Base-by-base conservation (phyloP, 306 rosid genomes). In the Cajanus cajan region DNA sequence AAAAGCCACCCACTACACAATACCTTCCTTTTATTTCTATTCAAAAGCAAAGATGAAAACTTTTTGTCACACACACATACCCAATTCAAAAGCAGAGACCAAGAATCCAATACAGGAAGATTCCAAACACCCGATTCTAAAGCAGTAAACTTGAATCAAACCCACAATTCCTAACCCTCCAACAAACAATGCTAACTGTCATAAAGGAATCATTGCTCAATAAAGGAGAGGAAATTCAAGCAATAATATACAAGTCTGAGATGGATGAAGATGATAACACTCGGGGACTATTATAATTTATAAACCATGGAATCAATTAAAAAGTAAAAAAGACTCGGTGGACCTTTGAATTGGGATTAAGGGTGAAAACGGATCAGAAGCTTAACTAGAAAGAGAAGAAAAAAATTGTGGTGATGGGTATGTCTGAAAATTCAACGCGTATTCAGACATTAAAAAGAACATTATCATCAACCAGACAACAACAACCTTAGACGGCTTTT, bases 341-440 rank as follows among this genome's bases (percentile, higher is more conserved):
- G 83, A 69, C 73, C 76, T 59, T 87, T 28, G 82, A 62, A 74
- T 62, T 83, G 73, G 64, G 84, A 67, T 33, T 45, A 54, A 80
- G 76, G 77, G 61, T 41, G 64, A 50, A 48, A 44, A 73, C 19
- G 63, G 61, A 87, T 59, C 25, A 76, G 76, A 80, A 59, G 81
- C 22, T 82, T 63, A 48, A 50, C 25, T 16, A 22, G 70, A 78
- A 68, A 84, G 61, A 45, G 51, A 45, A 41, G 10, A 31, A 65
- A 84, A 31, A 65, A 84, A 78, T 18, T 62, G 12, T 37, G 21
- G 18, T 24, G 57, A 12, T 73, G 58, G 55, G 74, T 55, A 25
- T 70, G 82, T 66, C 74, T 77, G 88, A 86, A 85, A 52, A 52
- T 88, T 84, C 85, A 87, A 92, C 93, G 97, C 95, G 98, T 81